A percentile compares a stretch with the other conserved stretches of the same genome.
These are phyloP conservation scores for Talaromyces funiculosus DNA, from an alignment of 2,329 filamentous ascomycete genomes.

Conservation along the genomic window DNA sequence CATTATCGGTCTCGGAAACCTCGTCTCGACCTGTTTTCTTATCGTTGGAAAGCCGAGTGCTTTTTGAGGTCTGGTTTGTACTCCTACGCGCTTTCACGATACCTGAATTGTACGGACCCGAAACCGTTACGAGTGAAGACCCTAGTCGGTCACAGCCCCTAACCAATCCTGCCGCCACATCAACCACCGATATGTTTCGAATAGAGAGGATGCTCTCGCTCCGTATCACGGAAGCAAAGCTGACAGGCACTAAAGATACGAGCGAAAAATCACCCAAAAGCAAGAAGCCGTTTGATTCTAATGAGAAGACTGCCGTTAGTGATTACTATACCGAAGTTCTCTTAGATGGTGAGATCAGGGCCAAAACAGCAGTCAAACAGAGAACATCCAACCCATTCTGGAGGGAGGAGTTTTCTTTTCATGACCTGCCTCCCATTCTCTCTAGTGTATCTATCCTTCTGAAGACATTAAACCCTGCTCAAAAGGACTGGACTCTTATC, in stretches of 20 bases:
- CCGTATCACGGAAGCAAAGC: slow-evolving; percentile 57
- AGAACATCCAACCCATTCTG: slow-evolving; percentile 45
- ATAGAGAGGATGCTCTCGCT: slow-evolving; percentile 58
- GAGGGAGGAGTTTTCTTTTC: slow-evolving; percentile 45
- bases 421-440: slow-evolving; percentile 43
- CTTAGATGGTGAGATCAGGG: slow-evolving; percentile 45
- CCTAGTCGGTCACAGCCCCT: slow-evolving; percentile 26
- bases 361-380: slow-evolving; percentile 44
- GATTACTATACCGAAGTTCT: slow-evolving; percentile 47
- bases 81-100: slow-evolving; percentile 84
- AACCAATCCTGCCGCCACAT: slow-evolving; percentile 18
- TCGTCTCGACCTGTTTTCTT: slow-evolving; percentile 85
- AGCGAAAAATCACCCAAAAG: slow-evolving; percentile 23
- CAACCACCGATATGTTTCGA: slow-evolving; percentile 56
- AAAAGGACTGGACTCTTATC: slow-evolving; percentile 47
- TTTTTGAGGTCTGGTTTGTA: slow-evolving; percentile 98
- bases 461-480: slow-evolving; percentile 43
- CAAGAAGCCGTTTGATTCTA: slow-evolving; percentile 11
- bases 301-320: slow-evolving; percentile 27
- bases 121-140: slow-evolving; percentile 39
- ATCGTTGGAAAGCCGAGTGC: slow-evolving; percentile 73
- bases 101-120: slow-evolving; percentile 79
- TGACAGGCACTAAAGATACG: slow-evolving; percentile 32
- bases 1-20: slow-evolving; percentile 65
- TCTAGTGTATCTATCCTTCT: slow-evolving; percentile 43